Evolutionary conservation across 2,329 filamentous ascomycete genomes (phyloP), one percentile per base, ranked within the genome.

Genomic region (Pseudomassariella vexata): DNA sequence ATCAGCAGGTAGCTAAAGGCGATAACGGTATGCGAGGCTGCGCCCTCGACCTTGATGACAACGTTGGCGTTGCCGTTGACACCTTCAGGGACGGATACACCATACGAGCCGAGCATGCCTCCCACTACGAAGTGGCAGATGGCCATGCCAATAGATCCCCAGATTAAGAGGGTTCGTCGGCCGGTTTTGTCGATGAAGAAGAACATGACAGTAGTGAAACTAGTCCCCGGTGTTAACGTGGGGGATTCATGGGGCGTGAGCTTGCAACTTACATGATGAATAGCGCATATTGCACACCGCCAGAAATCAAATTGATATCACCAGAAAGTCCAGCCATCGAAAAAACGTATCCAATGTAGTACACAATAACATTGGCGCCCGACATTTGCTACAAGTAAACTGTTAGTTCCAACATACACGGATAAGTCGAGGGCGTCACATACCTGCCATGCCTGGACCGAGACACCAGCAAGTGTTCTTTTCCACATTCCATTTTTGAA

Each of bases 71-170:
- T 72, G n/a, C 61, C 65, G 10, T 62, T 56, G 8, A 75, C 62
- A 5, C 58, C 58, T 3, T 59, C 56, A 0, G 66, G 63, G 0
- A 65, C 54, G 10, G 55, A 43, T 4, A 47, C 42, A 12, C 68
- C 70, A 34, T 70, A 59, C 3, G 50, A 55, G 6, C 65, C 69
- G 41, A 77, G 63, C 8, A 74, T 57, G 6, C 62, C 72, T 3
- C 66, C 72, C 15, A 74, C 73, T 30, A 69, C 55, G 22, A 68
- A 75, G 49, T 76, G 73, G 41, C 67, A 83, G 2, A 71, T 46
- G 4, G 65, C 73, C 81, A 85, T 85, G 16, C 79, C 74, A 14
- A 80, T 59, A 21, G 67, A 73, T 36, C 81, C 81, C n/a, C 69
- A 57, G 30, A 84, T 74, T 36, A 85, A 69, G 6, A 83, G 65